Evolutionary conservation across 2,329 filamentous ascomycete species (phyloP).

Genomic region (Colletotrichum sp.): DNA sequence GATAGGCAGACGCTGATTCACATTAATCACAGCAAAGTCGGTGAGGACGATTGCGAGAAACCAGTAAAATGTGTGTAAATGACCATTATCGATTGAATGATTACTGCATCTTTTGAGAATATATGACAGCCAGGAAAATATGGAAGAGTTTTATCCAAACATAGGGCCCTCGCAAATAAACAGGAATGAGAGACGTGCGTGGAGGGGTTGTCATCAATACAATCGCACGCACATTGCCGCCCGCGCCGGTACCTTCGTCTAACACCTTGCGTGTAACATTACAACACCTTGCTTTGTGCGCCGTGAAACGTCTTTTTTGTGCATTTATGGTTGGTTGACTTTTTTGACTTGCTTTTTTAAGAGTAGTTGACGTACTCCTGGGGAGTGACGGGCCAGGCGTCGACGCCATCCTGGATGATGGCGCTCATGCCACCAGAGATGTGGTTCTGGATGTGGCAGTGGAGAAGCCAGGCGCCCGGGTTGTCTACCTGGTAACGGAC

Average conservation of each 20-base stretch:
- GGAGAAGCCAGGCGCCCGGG: conserved; percentile 59
- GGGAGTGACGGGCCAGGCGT: conserved; percentile 47
- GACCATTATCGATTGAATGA: conserved; percentile 13
- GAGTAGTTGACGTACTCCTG: conserved; percentile 34
- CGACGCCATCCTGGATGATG: conserved; percentile 53
- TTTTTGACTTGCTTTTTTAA: neutral
- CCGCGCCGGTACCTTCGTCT: neutral
- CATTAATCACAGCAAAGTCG: neutral
- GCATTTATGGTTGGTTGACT: neutral
- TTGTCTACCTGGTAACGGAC: conserved; percentile 58
- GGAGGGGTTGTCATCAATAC: neutral
- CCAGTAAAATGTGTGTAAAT: neutral
- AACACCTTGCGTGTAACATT: neutral
- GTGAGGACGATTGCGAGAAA: neutral
- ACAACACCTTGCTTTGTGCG: neutral
- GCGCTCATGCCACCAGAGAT: conserved; percentile 60
- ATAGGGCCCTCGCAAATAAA: neutral
- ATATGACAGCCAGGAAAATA: conserved; percentile 4
- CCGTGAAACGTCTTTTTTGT: neutral
- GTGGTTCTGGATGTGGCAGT: conserved; percentile 62
- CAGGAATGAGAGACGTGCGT: neutral
- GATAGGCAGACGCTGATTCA: neutral
- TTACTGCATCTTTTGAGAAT: conserved; percentile 14
- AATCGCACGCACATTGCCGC: conserved; percentile 5
- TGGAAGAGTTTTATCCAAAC: neutral